A percentile compares a stretch with the other conserved stretches of the same genome.
phyloP scores from a whole-genome alignment of 2,329 filamentous ascomycete species.

The Alternaria conjuncta region DNA sequence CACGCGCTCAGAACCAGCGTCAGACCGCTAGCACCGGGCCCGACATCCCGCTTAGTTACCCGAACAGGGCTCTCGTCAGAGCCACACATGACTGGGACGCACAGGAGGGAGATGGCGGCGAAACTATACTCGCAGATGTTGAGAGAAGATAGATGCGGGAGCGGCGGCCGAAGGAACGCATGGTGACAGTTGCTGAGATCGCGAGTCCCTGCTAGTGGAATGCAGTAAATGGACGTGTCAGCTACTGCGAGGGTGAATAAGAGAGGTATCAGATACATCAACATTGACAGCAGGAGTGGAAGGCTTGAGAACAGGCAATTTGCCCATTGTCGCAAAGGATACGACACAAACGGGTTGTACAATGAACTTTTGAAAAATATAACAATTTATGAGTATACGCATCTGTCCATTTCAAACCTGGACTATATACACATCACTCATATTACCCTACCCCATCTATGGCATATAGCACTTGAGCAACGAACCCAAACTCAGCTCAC shows the following conservation, averaged over 20 bases:
- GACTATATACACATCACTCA: neutral
- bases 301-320: neutral
- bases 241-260: neutral
- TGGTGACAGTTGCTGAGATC: neutral
- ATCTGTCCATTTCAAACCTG: neutral
- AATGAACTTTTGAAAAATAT: neutral
- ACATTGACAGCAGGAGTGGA: neutral
- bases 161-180: neutral
- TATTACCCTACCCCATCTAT: neutral
- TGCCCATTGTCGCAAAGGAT: neutral
- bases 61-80: neutral
- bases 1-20: neutral
- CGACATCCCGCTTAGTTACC: neutral
- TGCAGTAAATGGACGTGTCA: slow-evolving; percentile 22
- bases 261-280: neutral
- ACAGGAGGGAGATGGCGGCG: neutral
- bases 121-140: neutral
- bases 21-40: neutral
- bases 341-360: neutral
- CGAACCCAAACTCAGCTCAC: slow-evolving; percentile 23
- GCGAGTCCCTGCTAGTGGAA: slow-evolving; percentile 21
- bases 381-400: neutral
- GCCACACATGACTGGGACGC: neutral
- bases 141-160: neutral
- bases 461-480: slow-evolving; percentile 33